These are phyloP conservation scores for Cordyceps cicadae DNA, from an alignment of 2,329 filamentous ascomycete genomes.

Conservation along the genomic window DNA sequence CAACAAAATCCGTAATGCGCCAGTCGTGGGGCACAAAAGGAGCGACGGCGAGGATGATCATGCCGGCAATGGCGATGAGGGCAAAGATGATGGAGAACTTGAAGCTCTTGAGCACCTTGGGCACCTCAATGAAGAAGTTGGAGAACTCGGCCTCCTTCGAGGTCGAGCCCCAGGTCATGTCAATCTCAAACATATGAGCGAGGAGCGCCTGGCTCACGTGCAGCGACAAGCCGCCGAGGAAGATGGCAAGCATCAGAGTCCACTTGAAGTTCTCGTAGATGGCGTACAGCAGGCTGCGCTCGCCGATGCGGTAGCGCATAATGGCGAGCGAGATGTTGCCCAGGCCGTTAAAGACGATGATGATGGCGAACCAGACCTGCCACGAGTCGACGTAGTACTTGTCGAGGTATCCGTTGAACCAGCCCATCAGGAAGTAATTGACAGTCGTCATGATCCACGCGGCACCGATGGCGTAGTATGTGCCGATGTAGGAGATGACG, in stretches of 20 bases:
- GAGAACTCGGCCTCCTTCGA: conserved; percentile 53
- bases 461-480: conserved; percentile 63
- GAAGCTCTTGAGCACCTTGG: conserved; percentile 69
- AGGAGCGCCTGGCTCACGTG: conserved; percentile 34
- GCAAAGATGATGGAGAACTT: conserved; percentile 63
- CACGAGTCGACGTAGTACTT: conserved; percentile 62
- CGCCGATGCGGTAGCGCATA: conserved; percentile 53
- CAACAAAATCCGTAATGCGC: conserved; percentile 63
- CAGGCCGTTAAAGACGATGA: conserved; percentile 56
- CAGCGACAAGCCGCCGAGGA: conserved; percentile 35
- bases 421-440: conserved; percentile 66
- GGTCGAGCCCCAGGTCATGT: conserved; percentile 45
- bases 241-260: conserved; percentile 45
- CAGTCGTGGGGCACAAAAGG: conserved; percentile 58
- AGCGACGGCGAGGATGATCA: conserved; percentile 56
- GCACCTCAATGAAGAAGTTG: conserved; percentile 49
- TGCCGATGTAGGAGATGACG: conserved; percentile 62
- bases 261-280: conserved; percentile 46
- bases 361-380: conserved; percentile 53
- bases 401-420: conserved; percentile 59
- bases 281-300: conserved; percentile 39
- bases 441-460: conserved; percentile 57
- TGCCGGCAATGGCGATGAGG: conserved; percentile 47
- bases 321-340: conserved; percentile 54
- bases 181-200: conserved; percentile 33